Base-by-base conservation (phyloP, 1,284 basidiomycete genomes). In the Fomitopsis palustris region DNA sequence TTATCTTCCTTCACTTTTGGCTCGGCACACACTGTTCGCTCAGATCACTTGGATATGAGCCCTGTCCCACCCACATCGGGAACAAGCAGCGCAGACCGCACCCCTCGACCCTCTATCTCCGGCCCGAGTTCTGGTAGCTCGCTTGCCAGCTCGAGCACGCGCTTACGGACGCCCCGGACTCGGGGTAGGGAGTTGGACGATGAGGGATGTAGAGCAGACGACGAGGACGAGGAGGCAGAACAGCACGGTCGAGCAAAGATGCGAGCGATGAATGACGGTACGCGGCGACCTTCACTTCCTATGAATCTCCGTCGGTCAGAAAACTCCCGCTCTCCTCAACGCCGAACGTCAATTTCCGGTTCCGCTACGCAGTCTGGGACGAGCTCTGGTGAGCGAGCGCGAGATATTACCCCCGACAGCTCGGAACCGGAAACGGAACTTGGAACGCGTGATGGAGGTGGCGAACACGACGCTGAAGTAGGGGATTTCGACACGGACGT, bases 201-300 rank as follows among this genome's bases (percentile, higher is more conserved):
- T 37, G 66, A 65, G n/a, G 67, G 65, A 33, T 68, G 66, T n/a
- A 63, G 65, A 9, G 69, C 67, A 25, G 65, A 70, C 55, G 68
- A 73, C 55, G 67, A 72, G 41, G 74, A 75, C 61, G 75, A 74
- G 42, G 69, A 73, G 52, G 69, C 64, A 0, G 62, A 68, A 33
- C 68, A 72, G 33, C 64, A 69, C 33, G 72, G 64, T 31, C 71
- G 78, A 53, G 74, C 77, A 3, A 80, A 78, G 64, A 78, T 79
- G 74, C 76, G 79, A 31, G 78, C 78, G 14, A 77, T 79, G 57
- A 78, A 79, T 64, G 78, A 80, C 59, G 79, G 78, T 45, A 74
- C 70, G 14, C 69, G 78, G n/a, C 64, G 79, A 43, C 77, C 79
- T 8, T 79, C 78, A 19, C 70, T 79, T 54, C 77, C 78, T 8